Base-by-base conservation (phyloP, 2,329 filamentous ascomycete genomes). In the Fusarium citri region DNA sequence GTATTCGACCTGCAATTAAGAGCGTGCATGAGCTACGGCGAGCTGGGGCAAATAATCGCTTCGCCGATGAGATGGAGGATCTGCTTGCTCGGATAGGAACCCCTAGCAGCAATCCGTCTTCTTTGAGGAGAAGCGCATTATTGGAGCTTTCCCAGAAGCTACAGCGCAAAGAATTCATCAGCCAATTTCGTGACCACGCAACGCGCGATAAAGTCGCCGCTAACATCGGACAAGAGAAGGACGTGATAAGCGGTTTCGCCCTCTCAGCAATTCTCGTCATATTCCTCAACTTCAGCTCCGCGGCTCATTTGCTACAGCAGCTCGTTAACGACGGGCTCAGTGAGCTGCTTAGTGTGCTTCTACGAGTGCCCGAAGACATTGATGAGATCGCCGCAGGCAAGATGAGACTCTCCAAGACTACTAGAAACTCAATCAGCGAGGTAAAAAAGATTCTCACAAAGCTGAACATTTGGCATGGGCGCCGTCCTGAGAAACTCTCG, bases 101-200 rank as follows among this genome's bases (percentile, higher is more conserved):
- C 8, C 87, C 88, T 0, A 80, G 78, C 26, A 72, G 75, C 16
- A 81, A 83, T 37, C 77, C 84, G 9, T 81, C 82, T 6, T 87
- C 87, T 1, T 81, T 87, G 73, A 82, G 89, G 67, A 83, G 89
- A 55, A 85, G 85, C 55, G 88, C 87, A 2, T 79, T 91, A 43
- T 78, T 91, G 7, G 89, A 91, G 67, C 77, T 91, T 43, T 85
- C 85, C 3, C 83, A 85, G 46, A 89, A 88, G 72, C 82, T 91
- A 43, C 85, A 86, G 50, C 83, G 90, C 51, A 89, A 89, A 72
- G 83, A 83, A 1, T 94, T 92, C 72, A 82, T 88, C 28, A 83
- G 85, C 20, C 90, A 92, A 66, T 94, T 97, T 73, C 85, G 92
- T 22, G 90, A 94, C 66, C 90, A 93, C 70, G 88, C 89, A 9